Base-by-base conservation (phyloP, 192 early-diverging fungal genomes). In the Backusella sp. region DNA sequence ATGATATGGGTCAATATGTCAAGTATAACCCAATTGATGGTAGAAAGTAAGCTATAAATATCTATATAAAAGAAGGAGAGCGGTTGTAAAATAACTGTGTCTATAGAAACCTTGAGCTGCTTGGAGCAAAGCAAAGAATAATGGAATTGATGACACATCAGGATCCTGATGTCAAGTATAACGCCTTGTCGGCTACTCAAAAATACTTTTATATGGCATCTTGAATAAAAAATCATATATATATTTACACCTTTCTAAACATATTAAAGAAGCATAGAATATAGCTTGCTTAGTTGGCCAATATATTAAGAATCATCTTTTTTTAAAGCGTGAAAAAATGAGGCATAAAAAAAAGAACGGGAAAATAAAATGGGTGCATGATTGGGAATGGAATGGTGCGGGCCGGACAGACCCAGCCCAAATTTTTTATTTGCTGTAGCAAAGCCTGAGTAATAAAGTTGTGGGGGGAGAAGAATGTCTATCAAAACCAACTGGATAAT, bases 141-240 rank as follows among this genome's bases (percentile, higher is more conserved):
- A 98, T 99, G 97, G 94, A 91, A 76, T 84, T 98, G 73, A 98
- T 99, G 96, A 90, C 96, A 9, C 92, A 95, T 78, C 88, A 91
- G 59, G 90, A 94, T 70, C 82, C 92, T 15, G 98, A 98, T 78
- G 97, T 99, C 35, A 86, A 94, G 75, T 99, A 99, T 80, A 90
- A 96, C 76, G 95, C 95, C 17, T 85, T 98, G 49, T 78, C 93
- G 70, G 94, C 95, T 19, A 94, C 94, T 42, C 96, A 98, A 82
- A 91, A 92, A 82, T 86, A 90, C 62, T 74, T 74, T 67, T 65
- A 41, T 42, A 74, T 74, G 73, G 52, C 39, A 3, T 67, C 70
- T 11, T 69, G 34, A 71, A 71, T 71, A 71, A 49, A 49, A 49
- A 17, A 19, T n/a, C 2, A 49, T 19, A 49, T n/a, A 49, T n/a